Evolutionary conservation across 306 rosid genomes (phyloP), one percentile per base, ranked within the genome.

Genomic region (Mucuna pruriens): DNA sequence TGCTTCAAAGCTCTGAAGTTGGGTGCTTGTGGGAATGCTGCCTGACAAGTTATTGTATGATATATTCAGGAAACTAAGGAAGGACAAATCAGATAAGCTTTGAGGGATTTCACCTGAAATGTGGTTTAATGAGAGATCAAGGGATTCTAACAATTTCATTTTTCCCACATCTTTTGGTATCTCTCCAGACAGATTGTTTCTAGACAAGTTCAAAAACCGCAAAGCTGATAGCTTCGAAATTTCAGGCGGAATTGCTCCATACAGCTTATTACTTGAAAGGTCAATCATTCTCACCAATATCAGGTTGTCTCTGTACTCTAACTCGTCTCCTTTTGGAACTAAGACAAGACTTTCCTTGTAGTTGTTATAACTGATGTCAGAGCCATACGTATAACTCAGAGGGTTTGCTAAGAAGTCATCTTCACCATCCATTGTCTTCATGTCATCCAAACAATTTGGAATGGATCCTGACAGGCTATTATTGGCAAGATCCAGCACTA

Each of bases 381-480:
- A 75, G 26, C 77, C 84, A 20, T 68, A 58, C 6, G 23, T 11
- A 15, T 71, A 74, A 13, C 46, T 75, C 7, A 61, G 71, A 71
- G 80, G 79, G 63, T 83, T 74, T 39, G 34, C 19, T 9, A 3
- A 26, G 80, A 83, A 68, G 52, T 57, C 62, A 74, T 79, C 81
- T 74, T 38, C 61, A 9, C 80, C 74, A 46, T 49, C 84, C 82
- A 84, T 67, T 39, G 87, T 42, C 1, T 49, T 74, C 68, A 84
- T 44, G 60, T 58, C 36, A 49, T 78, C 74, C 51, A 86, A 76
- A 75, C 88, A 89, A 11, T 48, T 77, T 26, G 92, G 92, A 6
- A 89, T 82, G 3, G 61, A 31, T n/a, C 92, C 88, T 5, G 76
- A 58, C 0, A 86, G 33, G 62, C 68, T 78, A 4, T 83, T 83